Base-by-base conservation (phyloP, 169 alveolate species). In the Babesia bovis region DNA sequence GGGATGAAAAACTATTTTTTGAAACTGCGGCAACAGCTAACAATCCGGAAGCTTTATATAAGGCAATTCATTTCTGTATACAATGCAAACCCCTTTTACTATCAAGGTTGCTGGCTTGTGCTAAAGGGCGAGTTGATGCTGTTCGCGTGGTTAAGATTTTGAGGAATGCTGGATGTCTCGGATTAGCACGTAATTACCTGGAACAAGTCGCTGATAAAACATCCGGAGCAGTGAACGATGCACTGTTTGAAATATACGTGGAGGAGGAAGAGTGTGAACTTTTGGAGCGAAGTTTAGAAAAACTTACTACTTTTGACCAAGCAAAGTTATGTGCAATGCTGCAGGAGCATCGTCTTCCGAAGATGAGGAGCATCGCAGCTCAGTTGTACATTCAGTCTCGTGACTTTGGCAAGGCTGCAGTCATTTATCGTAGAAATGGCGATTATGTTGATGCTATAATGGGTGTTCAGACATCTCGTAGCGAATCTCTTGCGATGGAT, bases 61-160 rank as follows among this genome's bases (percentile, higher is more conserved):
- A 96, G 85, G 97, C 99, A n/a, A 95, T 98, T 63, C 92, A 94
- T 79, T 98, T 98, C 85, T 97, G 97, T 90, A 90, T 97, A 38
- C 99, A 97, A 67, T 99, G 97, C 83, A 95, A 97, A 85, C 99
- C 99, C n/a, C 90, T 94, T 92, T 93, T 94, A 71, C 90, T 98
- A 50, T 95, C 96, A 72, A 95, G 95, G 63, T 90, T 97, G 66
- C 84, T 92, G 56, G 75, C 65, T 53, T 67, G 83, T 30, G 82
- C 90, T 63, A 90, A 85, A 70, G 77, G 57, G 51, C 94, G 95
- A 85, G 90, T 96, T 50, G 99, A 97, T 85, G 93, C 95, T 53
- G 92, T 96, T 50, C 94, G 98, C 35, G 93, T 96, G 53, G 98
- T 96, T 38, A 90, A 90, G 69, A 96, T 95, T 19, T 86, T 90